phyloP scores from a whole-genome alignment of 352 stramenopile species.

The Globisporangium mamillatum region DNA sequence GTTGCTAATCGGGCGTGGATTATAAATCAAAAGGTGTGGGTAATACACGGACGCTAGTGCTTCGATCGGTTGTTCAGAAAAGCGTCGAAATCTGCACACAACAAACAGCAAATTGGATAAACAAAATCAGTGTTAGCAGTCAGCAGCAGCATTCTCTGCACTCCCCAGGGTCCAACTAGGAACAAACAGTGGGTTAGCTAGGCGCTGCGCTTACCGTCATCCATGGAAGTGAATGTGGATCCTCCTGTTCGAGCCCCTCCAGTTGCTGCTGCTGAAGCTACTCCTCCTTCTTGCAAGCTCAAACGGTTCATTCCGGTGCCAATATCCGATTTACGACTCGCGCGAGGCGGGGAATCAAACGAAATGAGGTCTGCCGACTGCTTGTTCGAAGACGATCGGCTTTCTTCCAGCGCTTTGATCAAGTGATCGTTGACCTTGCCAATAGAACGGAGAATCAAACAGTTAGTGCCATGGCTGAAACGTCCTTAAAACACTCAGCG shows the following conservation, averaged over 20 bases:
- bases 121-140: background rate
- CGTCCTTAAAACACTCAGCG: background rate
- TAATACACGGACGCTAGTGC: conserved; percentile 9
- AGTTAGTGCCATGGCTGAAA: background rate
- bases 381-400: conserved; percentile 19
- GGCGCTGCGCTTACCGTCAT: conserved; percentile 35
- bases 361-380: conserved; percentile 45
- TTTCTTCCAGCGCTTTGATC: conserved; percentile 76
- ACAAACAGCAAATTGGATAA: background rate
- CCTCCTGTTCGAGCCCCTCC: conserved; percentile 11
- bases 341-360: conserved; percentile 56
- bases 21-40: conserved; percentile 17
- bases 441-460: background rate
- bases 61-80: conserved; percentile 38
- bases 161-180: background rate
- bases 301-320: conserved; percentile 25
- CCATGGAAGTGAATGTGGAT: conserved; percentile 34
- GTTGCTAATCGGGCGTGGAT: background rate
- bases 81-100: conserved; percentile 41
- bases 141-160: no score
- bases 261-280: background rate
- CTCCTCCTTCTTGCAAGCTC: conserved; percentile 24
- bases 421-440: conserved; percentile 76
- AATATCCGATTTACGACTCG: conserved; percentile 23
- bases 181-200: background rate